Evolutionary conservation across 495 filamentous ascomycete species (phyloP), one percentile per base, ranked within the genome.

Genomic region (Hypoxylon fuscum): DNA sequence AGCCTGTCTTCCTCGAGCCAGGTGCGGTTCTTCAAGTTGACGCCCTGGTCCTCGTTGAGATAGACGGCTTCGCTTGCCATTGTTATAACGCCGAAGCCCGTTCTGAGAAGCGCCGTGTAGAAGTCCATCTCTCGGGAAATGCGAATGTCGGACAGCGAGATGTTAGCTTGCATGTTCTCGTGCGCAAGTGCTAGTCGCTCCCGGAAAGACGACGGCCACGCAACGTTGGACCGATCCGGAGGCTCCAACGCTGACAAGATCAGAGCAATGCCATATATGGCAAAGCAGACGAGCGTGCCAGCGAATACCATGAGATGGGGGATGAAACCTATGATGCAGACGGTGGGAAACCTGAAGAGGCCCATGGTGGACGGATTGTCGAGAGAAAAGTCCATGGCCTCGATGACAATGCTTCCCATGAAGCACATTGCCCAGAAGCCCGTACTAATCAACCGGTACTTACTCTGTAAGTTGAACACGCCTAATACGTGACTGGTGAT

Each of bases 51-150:
- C 76, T 98, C 95, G 48, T 96, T 94, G 17, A 98, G 81, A 69
- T 96, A 98, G 0, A 98, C 96, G 0, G 95, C 94, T 71, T 98
- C 92, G 59, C 90, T 96, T 0, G 96, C 95, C 62, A 94, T 92
- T 1, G 92, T 96, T 44, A 98, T 83, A 31, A 91, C 87, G 14
- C 85, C 84, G 64, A 96, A 98, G 0, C 95, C 95, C 27, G 90
- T 81, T 44, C 91, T 88, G 12, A 98, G 83, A 6, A 98, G 80
- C 0, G 92, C 88, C 0, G 91, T 96, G 70, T 97, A 98, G 73
- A 98, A 97, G 66, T 98, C 96, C 76, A 97, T 94, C 44, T 89
- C 84, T 81, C 88, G 85, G 14, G 87, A 89, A 40, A 98, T 81
- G 5, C 86, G 85, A 34, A 96, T 84, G 22, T 86, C 87, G 2